phyloP scores from a whole-genome alignment of 2,329 filamentous ascomycete genomes.

The Diaporthe sp. region DNA sequence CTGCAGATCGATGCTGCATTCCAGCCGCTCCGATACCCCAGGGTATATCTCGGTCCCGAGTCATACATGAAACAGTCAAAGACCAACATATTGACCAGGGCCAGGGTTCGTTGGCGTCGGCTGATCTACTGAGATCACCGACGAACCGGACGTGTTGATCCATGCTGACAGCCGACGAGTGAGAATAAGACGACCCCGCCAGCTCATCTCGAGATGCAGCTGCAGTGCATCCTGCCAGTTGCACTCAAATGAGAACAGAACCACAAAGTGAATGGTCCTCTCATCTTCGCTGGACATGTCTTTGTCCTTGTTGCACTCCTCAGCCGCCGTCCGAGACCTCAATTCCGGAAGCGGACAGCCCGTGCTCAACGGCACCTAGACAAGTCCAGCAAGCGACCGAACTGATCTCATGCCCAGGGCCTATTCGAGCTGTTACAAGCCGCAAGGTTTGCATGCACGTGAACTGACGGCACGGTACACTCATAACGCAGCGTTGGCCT shows the following conservation, averaged over 20 bases:
- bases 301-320: background rate
- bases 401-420: background rate
- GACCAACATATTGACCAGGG: background rate
- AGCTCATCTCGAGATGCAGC: background rate
- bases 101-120: background rate
- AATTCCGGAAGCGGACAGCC: background rate
- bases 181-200: background rate
- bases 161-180: background rate
- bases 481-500: background rate
- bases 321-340: background rate
- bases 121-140: background rate
- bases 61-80: conserved; percentile 21
- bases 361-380: background rate
- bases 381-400: background rate
- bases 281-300: background rate
- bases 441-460: background rate
- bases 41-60: conserved; percentile 2
- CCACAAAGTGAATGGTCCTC: background rate
- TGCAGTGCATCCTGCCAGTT: background rate
- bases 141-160: background rate
- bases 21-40: background rate
- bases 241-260: background rate
- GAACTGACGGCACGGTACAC: too few relatives aligned
- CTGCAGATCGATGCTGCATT: conserved; percentile 14
- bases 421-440: background rate